Evolutionary conservation across 805 yeast species (phyloP), one percentile per base, ranked within the genome.

Genomic region (Vanderwaltozyma yarrowii): DNA sequence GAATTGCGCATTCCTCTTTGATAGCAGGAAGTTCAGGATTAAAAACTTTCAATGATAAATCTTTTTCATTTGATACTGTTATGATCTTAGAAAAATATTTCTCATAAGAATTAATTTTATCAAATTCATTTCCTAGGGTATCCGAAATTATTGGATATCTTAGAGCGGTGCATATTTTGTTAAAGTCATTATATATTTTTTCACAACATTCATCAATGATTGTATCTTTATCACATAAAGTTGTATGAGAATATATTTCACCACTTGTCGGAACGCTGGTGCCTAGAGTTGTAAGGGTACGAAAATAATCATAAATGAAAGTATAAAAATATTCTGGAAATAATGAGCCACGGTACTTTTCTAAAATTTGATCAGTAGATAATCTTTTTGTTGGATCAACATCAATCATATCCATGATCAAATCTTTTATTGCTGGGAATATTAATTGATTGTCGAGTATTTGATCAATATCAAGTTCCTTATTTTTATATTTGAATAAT

Each of bases 401-500:
- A 31, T 66, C 58, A 10, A 85, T 74, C 80, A 92, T 78, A 42
- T 72, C 69, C 32, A 54, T 45, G 2, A 88, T 73, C 46, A 92
- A 55, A 23, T 69, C 65, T 42, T 71, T 68, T 2, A 85, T 66
- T 18, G 65, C 49, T 0, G 51, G 72, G 2, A 70, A 69, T 6
- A 70, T 67, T 33, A 84, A 57, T 39, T 76, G 76, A 0, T 43
- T 45, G 11, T 40, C 29, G 8, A 54, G 34, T 18, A 40, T 44
- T 16, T 36, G 33, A n/a, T 23, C 25, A 7, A 95, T 94, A 16
- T 57, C 56, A 51, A 71, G 78, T 42, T 81, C 87, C 2, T 76
- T 72, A 41, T 73, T 73, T 50, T 79, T 79, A 59, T 81, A 92
- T 58, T 79, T 83, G 66, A 84, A 89, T 43, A 88, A 64, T 52